Conservation (phyloP, 345 rosid genomes). For the Sonneratia caseolaris region DNA sequence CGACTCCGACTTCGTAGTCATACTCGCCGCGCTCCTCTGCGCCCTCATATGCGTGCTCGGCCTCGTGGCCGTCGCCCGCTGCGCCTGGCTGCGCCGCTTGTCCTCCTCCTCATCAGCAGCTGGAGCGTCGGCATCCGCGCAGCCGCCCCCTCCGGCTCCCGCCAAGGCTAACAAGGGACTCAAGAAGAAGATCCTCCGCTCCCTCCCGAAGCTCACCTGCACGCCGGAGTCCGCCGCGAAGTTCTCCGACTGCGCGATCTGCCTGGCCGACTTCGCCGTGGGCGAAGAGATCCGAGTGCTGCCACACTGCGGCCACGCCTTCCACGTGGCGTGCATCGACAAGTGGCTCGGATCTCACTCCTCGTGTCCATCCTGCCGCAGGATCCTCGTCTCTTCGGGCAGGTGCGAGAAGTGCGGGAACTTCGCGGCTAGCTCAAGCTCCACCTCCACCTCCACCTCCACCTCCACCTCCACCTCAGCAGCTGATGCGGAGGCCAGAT, state of each 20-base stretch:
- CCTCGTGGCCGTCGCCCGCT: slow-evolving; percentile 69
- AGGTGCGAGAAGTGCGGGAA: slow-evolving; percentile 31
- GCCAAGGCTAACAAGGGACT: slow-evolving; percentile 66
- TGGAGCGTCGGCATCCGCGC: slow-evolving; percentile 13
- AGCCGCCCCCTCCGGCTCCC: slow-evolving; percentile 15
- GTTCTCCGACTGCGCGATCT: slow-evolving; percentile 70
- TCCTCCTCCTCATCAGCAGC: slow-evolving; percentile 23
- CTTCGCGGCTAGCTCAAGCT: slow-evolving; percentile 14
- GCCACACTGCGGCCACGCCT: slow-evolving; percentile 86
- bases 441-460: not conserved
- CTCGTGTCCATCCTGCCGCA: slow-evolving; percentile 79
- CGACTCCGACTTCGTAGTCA: slow-evolving; percentile 66
- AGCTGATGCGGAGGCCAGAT: too few species aligned
- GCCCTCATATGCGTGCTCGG: slow-evolving; percentile 80
- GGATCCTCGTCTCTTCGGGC: slow-evolving; percentile 20
- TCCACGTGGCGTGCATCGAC: slow-evolving; percentile 84
- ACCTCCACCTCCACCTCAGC: not conserved
- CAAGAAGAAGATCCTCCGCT: slow-evolving; percentile 66
- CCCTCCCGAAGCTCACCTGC: slow-evolving; percentile 60
- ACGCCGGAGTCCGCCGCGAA: slow-evolving; percentile 34
- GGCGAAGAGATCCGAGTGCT: slow-evolving; percentile 80
- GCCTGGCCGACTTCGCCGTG: slow-evolving; percentile 51
- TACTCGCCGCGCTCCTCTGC: slow-evolving; percentile 84
- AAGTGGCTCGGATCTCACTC: slow-evolving; percentile 91
- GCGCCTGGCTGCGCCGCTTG: slow-evolving; percentile 84